Conservation (phyloP, 2,329 filamentous ascomycete species). For the Fusarium haematococcum region DNA sequence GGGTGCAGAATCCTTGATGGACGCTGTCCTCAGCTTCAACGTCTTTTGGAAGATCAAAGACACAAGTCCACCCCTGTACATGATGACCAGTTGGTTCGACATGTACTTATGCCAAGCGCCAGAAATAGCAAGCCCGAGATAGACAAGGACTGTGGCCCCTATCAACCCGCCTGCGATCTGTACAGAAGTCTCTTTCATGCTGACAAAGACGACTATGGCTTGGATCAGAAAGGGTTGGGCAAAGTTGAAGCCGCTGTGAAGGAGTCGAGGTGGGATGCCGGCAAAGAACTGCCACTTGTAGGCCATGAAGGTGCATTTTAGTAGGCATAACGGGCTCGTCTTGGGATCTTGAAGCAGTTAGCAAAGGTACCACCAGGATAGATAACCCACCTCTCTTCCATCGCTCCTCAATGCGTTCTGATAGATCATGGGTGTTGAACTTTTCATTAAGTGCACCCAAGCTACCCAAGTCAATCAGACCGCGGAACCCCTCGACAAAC, state of each 20-base stretch:
- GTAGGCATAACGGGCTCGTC: slow-evolving; percentile 36
- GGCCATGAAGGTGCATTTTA: slow-evolving; percentile 42
- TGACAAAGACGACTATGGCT: slow-evolving; percentile 48
- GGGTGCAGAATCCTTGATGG: slow-evolving; percentile 52
- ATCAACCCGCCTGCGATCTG: slow-evolving; percentile 54
- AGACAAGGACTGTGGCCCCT: slow-evolving; percentile 54
- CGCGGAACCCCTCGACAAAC: slow-evolving; percentile 42
- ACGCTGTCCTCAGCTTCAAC: slow-evolving; percentile 45
- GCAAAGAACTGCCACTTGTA: slow-evolving; percentile 47
- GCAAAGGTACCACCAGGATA: rapidly evolving
- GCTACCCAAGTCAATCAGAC: slow-evolving; percentile 39
- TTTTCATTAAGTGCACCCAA: slow-evolving; percentile 46
- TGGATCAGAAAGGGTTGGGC: slow-evolving; percentile 59
- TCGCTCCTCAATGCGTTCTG: slow-evolving; percentile 24
- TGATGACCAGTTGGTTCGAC: slow-evolving; percentile 51
- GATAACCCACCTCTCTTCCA: slow-evolving; percentile 39
- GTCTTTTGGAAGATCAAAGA: slow-evolving; percentile 64
- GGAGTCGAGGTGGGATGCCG: slow-evolving; percentile 52
- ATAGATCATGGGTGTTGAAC: slow-evolving; percentile 40
- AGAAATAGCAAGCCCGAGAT: slow-evolving; percentile 56
- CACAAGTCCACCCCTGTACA: slow-evolving; percentile 51
- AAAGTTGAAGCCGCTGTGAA: slow-evolving; percentile 55
- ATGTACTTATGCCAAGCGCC: slow-evolving; percentile 48
- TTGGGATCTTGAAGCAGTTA: slow-evolving; percentile 25
- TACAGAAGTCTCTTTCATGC: slow-evolving; percentile 40